Evolutionary conservation across 257 asterid genomes (phyloP).

Genomic region (Solanum virginianum): DNA sequence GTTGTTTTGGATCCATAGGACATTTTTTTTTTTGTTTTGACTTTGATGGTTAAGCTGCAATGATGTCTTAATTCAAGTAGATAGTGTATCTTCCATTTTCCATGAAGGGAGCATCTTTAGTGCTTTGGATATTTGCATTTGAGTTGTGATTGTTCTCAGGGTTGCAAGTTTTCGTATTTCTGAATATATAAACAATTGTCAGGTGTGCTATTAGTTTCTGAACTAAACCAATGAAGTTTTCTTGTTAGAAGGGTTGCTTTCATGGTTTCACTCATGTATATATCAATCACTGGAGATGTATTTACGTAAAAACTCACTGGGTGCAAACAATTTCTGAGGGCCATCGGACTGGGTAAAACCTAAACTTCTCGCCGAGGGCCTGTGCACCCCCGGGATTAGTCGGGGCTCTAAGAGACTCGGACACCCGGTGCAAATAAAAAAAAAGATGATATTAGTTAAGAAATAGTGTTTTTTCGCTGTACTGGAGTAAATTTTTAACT

Average conservation of each 20-base stretch:
- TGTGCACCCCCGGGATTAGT: no score
- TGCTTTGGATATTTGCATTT: neutral
- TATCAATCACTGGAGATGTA: neutral
- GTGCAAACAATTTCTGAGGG: no score
- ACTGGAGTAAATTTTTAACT: neutral
- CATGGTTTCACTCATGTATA: neutral
- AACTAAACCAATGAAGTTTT: neutral
- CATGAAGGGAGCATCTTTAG: neutral
- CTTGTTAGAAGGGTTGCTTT: neutral
- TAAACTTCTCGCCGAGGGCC: no score
- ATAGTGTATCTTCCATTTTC: neutral
- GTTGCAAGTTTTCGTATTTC: neutral
- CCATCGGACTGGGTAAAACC: no score
- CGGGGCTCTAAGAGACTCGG: no score
- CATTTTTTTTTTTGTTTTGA: neutral
- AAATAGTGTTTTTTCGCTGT: neutral
- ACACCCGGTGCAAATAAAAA: no score
- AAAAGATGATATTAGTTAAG: neutral
- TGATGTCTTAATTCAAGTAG: neutral
- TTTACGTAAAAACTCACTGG: neutral
- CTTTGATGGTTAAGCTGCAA: neutral
- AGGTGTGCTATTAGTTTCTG: neutral
- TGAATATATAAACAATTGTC: neutral
- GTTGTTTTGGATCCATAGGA: neutral
- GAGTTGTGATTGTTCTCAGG: neutral